Evolutionary conservation across 495 filamentous ascomycete species (phyloP).

Genomic region (Penicillium tannophilum): DNA sequence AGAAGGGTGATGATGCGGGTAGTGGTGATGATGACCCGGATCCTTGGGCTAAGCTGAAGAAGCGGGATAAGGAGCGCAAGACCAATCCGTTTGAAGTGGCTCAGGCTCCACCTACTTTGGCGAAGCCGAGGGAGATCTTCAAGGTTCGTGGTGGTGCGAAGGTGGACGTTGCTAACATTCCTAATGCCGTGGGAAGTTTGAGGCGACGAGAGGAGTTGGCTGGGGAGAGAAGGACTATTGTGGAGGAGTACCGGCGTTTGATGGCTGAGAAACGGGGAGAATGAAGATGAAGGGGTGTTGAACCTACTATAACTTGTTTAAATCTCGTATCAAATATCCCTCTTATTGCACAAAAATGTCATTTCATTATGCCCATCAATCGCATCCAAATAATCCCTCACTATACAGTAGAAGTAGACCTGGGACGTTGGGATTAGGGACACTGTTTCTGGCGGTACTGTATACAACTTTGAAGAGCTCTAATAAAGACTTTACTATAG

Average conservation of each 20-base stretch:
- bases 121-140: conserved; percentile 66
- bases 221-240: conserved; percentile 69
- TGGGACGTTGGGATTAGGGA: too few relatives aligned
- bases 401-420: too few relatives aligned
- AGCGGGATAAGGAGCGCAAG: conserved; percentile 57
- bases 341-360: not conserved
- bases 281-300: not conserved
- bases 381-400: too few relatives aligned
- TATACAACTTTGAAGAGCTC: not conserved
- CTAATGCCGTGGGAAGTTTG: conserved; percentile 76
- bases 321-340: conserved; percentile 5
- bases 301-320: not conserved
- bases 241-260: conserved; percentile 79
- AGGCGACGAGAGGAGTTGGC: conserved; percentile 80
- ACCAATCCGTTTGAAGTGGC: conserved; percentile 74
- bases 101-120: conserved; percentile 77
- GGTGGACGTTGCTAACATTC: conserved; percentile 74
- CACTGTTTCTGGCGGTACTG: not conserved
- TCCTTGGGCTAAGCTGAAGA: conserved; percentile 76
- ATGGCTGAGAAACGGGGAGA: conserved; percentile 65
- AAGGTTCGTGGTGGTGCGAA: conserved; percentile 66
- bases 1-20: conserved; percentile 39
- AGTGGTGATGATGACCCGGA: conserved; percentile 60
- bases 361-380: not conserved
- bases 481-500: not conserved